Base-by-base conservation (phyloP, 352 stramenopile species). In the Globisporangium abappressorium region DNA sequence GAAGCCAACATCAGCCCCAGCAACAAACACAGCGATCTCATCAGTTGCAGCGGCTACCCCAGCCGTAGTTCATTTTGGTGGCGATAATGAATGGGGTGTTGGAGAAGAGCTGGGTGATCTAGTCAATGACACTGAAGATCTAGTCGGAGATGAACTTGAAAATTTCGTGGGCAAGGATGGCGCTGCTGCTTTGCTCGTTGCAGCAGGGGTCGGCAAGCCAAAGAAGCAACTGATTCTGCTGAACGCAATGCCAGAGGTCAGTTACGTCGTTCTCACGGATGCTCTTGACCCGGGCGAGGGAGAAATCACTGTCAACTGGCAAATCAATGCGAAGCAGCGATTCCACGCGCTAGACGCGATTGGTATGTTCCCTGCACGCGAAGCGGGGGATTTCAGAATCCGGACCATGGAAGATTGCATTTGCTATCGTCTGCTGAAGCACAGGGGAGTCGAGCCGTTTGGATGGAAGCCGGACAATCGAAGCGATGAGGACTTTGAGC, bases 341-440 rank as follows among this genome's bases (percentile, higher is more conserved):
- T 89, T 87, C 64, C 79, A 89, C 57, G 79, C 76, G 9, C 70
- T 82, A 3, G 81, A 89, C 58, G 79, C 79, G 4, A 85, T 89
- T 53, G 81, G 79, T 3, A 87, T 89, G 79, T 89, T 89, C 62
- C 76, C 78, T 0, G 76, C 72, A 0, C 70, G 77, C 9, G 68
- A 72, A 8, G 46, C 74, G 0, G 77, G 75, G 2, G 79, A 84
- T 43, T 41, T 68, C 5, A 68, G 34, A 3, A 55, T 73, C 0
- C 73, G 74, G 2, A 79, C 73, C 2, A 86, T 89, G 79, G 73
- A 86, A 14, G 71, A 89, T 20, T 89, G 81, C 26, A 81, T 89
- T 15, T 89, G 81, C 62, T 89, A 85, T 33, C 76, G 81, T 9
- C 64, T 85, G 7, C 54, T 89, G 22, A 84, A 86, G 49, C 73